Evolutionary conservation across 75 land plant genomes (phyloP), one percentile per base, ranked within the genome.

Genomic region (Pinus albicaulis): DNA sequence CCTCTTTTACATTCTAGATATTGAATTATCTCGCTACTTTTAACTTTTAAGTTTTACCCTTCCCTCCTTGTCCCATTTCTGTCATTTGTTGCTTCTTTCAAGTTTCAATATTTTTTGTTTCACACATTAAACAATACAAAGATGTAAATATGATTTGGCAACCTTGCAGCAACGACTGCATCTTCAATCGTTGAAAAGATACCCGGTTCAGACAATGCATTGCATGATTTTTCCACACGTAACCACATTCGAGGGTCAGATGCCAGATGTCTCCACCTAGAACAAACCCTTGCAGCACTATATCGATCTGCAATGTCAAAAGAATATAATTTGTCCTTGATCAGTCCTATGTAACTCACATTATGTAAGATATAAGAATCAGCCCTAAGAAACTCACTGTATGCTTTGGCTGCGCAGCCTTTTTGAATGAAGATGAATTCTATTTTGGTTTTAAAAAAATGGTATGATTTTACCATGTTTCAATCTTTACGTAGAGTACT

Each of bases 221-320:
- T 87, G 7, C 79, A 61, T 7, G 87, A 83, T 5, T 78, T 65
- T 25, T 91, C 91, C 26, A 95, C 99, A 36, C 91, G 89, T 55
- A 98, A 80, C 98, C 98, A 98, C 72, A 91, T 76, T 13, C 90
- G 90, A 71, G 93, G 88, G 64, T 98, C 98, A 62, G 91, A 92
- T 56, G 91, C 96, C 81, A 98, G 74, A 72, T 79, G 79, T 55
- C 83, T 80, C 99, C 99, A 98, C 84, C 99, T 89, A 85, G 86
- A 83, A 89, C 99, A 94, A 83, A 95, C 99, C 71, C 91, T 86
- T 82, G 98, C 98, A 22, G 94, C 94, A 87, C 91, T 95, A 83
- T 89, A 91, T 79, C 99, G 82, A 82, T 98, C 99, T 98, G 93
- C 89, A 87, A 82, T 76, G 79, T 48, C 12, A 48, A 48, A 48